Conservation (phyloP, 2,329 filamentous ascomycete genomes). For the Hypoxylon rubiginosum region DNA sequence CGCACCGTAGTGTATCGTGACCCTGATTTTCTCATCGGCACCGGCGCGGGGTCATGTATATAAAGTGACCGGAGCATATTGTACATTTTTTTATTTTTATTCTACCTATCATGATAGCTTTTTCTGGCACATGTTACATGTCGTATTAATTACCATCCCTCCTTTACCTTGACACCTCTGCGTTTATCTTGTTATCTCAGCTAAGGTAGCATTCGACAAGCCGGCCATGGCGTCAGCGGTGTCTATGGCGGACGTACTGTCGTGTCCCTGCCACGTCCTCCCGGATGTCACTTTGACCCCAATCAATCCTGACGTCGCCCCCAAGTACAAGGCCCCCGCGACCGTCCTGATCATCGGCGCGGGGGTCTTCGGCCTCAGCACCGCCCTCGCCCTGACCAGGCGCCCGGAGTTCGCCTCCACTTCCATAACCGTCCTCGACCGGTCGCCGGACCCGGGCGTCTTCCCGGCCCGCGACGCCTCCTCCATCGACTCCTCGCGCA, state of each 20-base stretch:
- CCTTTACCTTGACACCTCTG: background rate
- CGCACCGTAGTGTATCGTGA: background rate
- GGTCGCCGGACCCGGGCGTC: conserved; percentile 61
- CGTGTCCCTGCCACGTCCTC: conserved; percentile 15
- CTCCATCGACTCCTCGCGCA: conserved; percentile 73
- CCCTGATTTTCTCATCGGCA: conserved; percentile 1
- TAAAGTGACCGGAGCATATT: background rate
- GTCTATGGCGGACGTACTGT: conserved; percentile 13
- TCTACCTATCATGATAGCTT: conserved; percentile 1
- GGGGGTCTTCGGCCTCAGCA: conserved; percentile 61
- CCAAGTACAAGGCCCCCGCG: conserved; percentile 38
- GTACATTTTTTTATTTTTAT: conserved; percentile 9
- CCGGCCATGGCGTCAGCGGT: conserved; percentile 7
- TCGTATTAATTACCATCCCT: conserved; percentile 4
- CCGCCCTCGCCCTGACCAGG: conserved; percentile 76
- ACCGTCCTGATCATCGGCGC: conserved; percentile 75
- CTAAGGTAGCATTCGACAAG: background rate
- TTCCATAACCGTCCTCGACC: conserved; percentile 71
- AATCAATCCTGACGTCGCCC: conserved; percentile 8
- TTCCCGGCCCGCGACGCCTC: conserved; percentile 72
- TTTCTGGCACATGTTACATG: background rate
- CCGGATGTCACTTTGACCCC: conserved; percentile 12
- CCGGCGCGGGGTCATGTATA: background rate
- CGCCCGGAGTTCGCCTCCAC: conserved; percentile 68
- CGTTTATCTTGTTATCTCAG: background rate